phyloP scores from a whole-genome alignment of 257 asterid species.

The Sherardia arvensis region DNA sequence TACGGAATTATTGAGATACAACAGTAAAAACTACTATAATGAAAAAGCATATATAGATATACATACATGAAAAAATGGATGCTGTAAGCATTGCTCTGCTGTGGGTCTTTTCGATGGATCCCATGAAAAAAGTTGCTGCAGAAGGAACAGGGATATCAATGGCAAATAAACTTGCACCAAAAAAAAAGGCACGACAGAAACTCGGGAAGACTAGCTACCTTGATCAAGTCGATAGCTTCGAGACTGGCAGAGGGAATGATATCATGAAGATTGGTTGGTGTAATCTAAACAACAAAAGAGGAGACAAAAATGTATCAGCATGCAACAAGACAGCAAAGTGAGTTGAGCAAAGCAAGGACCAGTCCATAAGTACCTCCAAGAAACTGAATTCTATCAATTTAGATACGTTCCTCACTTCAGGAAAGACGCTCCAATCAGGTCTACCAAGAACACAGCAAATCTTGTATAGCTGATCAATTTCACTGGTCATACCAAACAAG shows the following conservation, averaged over 20 bases:
- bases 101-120: constrained; percentile 89
- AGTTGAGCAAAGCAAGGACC: not conserved
- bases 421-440: constrained; percentile 77
- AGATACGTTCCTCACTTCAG: constrained; percentile 58
- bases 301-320: constrained; percentile 4
- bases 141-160: constrained; percentile 10
- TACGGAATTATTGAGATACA: constrained; percentile 19
- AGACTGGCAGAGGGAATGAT: constrained; percentile 72
- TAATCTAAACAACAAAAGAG: constrained; percentile 32
- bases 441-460: constrained; percentile 83
- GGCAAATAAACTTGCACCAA: not conserved
- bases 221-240: constrained; percentile 83
- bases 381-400: constrained; percentile 45
- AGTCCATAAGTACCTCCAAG: constrained; percentile 45
- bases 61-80: constrained; percentile 73
- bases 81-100: constrained; percentile 90
- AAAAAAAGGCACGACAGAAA: not conserved
- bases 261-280: constrained; percentile 54
- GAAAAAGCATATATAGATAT: constrained; percentile 8
- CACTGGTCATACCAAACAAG: constrained; percentile 43
- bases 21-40: constrained; percentile 1
- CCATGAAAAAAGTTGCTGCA: constrained; percentile 91
- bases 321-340: not conserved
- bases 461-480: constrained; percentile 88
- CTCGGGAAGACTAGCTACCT: constrained; percentile 32